Conservation (phyloP, 1,139 yeast genomes). For the Sugiyamaella pinicola region DNA sequence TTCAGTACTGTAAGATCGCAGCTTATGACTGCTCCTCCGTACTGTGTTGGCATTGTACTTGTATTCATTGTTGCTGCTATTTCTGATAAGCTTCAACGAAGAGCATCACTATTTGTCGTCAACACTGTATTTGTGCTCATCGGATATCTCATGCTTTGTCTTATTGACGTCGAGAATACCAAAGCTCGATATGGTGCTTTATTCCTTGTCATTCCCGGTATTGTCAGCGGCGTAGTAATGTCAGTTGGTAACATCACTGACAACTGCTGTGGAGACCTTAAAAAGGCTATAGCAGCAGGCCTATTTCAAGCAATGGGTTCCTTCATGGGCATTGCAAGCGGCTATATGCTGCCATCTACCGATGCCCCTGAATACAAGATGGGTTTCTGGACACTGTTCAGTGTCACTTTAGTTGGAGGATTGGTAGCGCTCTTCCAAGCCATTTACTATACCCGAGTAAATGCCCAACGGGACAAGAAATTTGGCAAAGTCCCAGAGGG, state of each 20-base stretch:
- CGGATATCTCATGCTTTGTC: constrained; percentile 23
- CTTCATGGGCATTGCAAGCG: constrained; percentile 25
- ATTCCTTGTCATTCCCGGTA: constrained; percentile 20
- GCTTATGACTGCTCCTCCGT: constrained; percentile 29
- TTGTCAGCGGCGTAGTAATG: constrained; percentile 20
- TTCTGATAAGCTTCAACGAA: constrained; percentile 16
- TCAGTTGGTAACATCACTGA: constrained; percentile 22
- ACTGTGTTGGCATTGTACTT: constrained; percentile 26
- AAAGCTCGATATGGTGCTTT: constrained; percentile 20
- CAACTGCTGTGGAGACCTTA: constrained; percentile 24
- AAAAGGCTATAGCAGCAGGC: constrained; percentile 23
- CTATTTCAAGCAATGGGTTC: constrained; percentile 24
- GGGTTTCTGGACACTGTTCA: constrained; percentile 23
- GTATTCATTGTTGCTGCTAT: constrained; percentile 24
- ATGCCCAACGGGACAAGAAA: constrained; percentile 14
- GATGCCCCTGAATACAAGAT: constrained; percentile 21
- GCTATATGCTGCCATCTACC: constrained; percentile 21
- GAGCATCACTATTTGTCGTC: constrained; percentile 18
- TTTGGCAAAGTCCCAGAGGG: constrained; percentile 22
- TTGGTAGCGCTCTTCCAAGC: constrained; percentile 18
- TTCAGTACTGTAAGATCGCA: constrained; percentile 24
- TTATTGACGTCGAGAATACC: constrained; percentile 20
- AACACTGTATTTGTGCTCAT: constrained; percentile 13
- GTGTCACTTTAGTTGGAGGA: constrained; percentile 21
- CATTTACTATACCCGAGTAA: constrained; percentile 16